Conservation (phyloP, 129 eudicot genomes). For the Silybum marianum region DNA sequence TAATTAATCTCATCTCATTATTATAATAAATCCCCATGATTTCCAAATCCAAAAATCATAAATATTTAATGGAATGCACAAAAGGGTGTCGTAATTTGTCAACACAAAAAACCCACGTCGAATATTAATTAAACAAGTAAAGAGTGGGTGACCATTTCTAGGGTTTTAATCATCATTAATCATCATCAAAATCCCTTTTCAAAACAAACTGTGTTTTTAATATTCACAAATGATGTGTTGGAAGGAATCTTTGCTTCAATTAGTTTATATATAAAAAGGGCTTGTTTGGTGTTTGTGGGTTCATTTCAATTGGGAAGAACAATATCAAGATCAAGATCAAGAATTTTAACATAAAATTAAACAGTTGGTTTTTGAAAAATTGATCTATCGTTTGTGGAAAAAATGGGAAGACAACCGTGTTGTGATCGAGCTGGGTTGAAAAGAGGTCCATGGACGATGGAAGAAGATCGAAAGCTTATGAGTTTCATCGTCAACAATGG, state of each 20-base stretch:
- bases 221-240: constrained; percentile 17
- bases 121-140: constrained; percentile 11
- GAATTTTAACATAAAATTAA: not conserved
- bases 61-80: constrained; percentile 7
- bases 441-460: constrained; percentile 87
- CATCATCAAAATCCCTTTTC: constrained; percentile 16
- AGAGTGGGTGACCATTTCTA: constrained; percentile 35
- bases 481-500: constrained; percentile 68
- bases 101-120: constrained; percentile 43
- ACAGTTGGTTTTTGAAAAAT: not conserved
- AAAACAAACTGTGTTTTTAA: constrained; percentile 15
- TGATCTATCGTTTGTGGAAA: not conserved
- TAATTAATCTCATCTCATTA: constrained; percentile 22
- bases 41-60: constrained; percentile 13
- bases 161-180: constrained; percentile 5
- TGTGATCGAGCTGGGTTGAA: constrained; percentile 82
- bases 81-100: constrained; percentile 30
- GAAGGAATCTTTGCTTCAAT: constrained; percentile 33
- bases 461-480: constrained; percentile 75
- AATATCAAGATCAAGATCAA: constrained; percentile 23
- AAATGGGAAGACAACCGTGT: constrained; percentile 86
- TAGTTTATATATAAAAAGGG: constrained; percentile 34
- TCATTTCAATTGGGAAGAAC: not conserved
- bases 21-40: constrained; percentile 14
- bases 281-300: constrained; percentile 28